Percentiles rank a stretch among this genome's conserved stretches.
These are phyloP conservation scores for Obelidium mucronatum DNA, from an alignment of 192 early-diverging fungal species.

Conservation along the genomic window DNA sequence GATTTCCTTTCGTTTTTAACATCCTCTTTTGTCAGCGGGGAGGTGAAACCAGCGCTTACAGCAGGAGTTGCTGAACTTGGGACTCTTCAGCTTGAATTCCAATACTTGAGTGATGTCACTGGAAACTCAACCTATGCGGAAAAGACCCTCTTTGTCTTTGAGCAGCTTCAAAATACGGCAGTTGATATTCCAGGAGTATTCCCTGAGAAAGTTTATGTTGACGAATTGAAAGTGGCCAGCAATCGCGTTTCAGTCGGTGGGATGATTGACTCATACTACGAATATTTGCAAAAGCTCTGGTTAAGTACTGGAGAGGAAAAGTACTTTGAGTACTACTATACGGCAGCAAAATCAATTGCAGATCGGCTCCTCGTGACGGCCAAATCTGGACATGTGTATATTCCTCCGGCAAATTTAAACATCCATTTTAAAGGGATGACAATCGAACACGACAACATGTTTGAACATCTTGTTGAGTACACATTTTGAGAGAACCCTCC, in stretches of 20 bases:
- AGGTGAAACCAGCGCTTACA: not conserved
- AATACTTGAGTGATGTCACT: slow-evolving; percentile 78
- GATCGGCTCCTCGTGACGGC: not conserved
- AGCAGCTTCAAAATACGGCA: slow-evolving; percentile 13
- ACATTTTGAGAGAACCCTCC: too few species aligned
- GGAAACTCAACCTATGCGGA: slow-evolving; percentile 69
- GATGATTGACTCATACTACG: slow-evolving; percentile 56
- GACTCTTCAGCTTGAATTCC: slow-evolving; percentile 83
- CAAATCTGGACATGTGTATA: not conserved
- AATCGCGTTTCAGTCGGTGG: slow-evolving; percentile 36
- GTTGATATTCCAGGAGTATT: slow-evolving; percentile 7
- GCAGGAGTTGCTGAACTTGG: slow-evolving; percentile 53
- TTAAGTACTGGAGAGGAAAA: slow-evolving; percentile 38
- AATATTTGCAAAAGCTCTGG: slow-evolving; percentile 60
- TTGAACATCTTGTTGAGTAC: slow-evolving; percentile 32
- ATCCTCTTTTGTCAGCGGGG: not conserved
- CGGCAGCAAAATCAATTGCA: not conserved
- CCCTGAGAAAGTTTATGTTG: not conserved
- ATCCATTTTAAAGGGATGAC: too few species aligned
- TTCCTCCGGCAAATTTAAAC: not conserved
- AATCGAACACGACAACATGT: not conserved
- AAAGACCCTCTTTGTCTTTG: slow-evolving; percentile 20
- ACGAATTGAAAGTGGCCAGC: not conserved
- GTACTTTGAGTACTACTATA: slow-evolving; percentile 6
- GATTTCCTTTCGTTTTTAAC: not conserved